phyloP scores from a whole-genome alignment of 2,329 filamentous ascomycete genomes.

The Penicillium aurantiogriseum region DNA sequence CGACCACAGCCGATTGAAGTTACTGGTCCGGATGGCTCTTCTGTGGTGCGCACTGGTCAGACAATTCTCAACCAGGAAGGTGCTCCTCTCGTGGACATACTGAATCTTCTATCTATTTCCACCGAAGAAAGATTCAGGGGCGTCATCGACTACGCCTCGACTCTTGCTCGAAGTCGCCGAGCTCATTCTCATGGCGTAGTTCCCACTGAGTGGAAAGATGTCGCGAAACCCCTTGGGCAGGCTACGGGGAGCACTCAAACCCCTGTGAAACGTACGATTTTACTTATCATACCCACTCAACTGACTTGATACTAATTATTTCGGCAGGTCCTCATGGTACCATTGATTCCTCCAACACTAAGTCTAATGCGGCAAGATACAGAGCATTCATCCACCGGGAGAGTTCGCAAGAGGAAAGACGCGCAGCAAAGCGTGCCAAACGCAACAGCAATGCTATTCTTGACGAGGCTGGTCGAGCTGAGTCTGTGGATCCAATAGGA shows the following conservation, averaged over 20 bases:
- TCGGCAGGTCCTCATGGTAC: constrained; percentile 38
- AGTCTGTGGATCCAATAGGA: constrained; percentile 60
- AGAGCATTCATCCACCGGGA: constrained; percentile 65
- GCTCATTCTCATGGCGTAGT: constrained; percentile 76
- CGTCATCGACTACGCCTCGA: constrained; percentile 73
- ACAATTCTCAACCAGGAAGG: constrained; percentile 69
- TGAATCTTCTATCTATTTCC: constrained; percentile 78
- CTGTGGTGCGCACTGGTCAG: constrained; percentile 62
- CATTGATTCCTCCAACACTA: constrained; percentile 44
- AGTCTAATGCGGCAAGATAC: constrained; percentile 51
- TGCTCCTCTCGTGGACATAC: constrained; percentile 73
- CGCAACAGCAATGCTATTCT: constrained; percentile 56
- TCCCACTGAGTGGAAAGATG: constrained; percentile 71
- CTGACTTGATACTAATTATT: constrained; percentile 14
- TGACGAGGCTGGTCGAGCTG: constrained; percentile 53
- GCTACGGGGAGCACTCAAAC: constrained; percentile 39
- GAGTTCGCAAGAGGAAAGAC: constrained; percentile 69
- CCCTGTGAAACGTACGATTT: constrained; percentile 41
- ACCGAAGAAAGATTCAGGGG: constrained; percentile 75
- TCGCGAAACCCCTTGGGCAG: constrained; percentile 52
- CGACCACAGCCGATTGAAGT: constrained; percentile 48
- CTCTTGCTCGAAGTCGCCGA: constrained; percentile 68
- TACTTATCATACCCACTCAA: background rate
- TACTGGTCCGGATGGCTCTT: constrained; percentile 61
- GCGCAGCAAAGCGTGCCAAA: constrained; percentile 65